Evolutionary conservation across 2,329 filamentous ascomycete species (phyloP).

Genomic region (Fonsecaea nubica): DNA sequence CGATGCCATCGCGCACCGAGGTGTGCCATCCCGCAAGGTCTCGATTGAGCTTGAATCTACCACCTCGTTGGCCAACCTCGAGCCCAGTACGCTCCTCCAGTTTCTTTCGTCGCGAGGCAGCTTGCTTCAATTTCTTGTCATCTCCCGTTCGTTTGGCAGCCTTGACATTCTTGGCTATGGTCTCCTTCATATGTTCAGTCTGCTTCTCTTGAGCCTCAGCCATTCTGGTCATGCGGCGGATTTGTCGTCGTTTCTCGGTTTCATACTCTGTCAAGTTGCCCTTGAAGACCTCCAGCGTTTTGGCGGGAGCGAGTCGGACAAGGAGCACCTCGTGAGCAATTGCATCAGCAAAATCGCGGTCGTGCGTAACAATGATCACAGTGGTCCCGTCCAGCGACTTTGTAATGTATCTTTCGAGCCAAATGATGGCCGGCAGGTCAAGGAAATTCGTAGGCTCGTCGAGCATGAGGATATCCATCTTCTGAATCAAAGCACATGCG

Average conservation of each 20-base stretch:
- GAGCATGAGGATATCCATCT: constrained; percentile 77
- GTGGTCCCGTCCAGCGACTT: constrained; percentile 66
- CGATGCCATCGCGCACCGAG: constrained; percentile 69
- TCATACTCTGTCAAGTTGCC: constrained; percentile 78
- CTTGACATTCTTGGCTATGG: constrained; percentile 75
- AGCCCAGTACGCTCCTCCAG: constrained; percentile 81
- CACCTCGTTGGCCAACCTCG: constrained; percentile 73
- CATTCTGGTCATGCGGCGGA: constrained; percentile 73
- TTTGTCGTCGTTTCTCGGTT: constrained; percentile 64
- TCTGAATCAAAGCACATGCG: constrained; percentile 70
- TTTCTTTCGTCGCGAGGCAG: constrained; percentile 82
- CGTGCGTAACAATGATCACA: constrained; percentile 75
- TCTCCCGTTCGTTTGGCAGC: constrained; percentile 79
- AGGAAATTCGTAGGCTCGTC: constrained; percentile 90
- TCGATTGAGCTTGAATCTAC: constrained; percentile 79
- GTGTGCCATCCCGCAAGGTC: constrained; percentile 70
- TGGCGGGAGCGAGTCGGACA: constrained; percentile 64
- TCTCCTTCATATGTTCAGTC: constrained; percentile 78
- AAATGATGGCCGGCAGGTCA: constrained; percentile 81
- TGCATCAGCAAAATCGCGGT: constrained; percentile 78
- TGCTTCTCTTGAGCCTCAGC: constrained; percentile 83
- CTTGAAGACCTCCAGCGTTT: constrained; percentile 74
- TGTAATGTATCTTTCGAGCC: constrained; percentile 76
- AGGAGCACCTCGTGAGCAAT: constrained; percentile 79
- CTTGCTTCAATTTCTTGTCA: constrained; percentile 84